phyloP scores from a whole-genome alignment of 345 rosid genomes.

The Cardamine chenopodiifolia region DNA sequence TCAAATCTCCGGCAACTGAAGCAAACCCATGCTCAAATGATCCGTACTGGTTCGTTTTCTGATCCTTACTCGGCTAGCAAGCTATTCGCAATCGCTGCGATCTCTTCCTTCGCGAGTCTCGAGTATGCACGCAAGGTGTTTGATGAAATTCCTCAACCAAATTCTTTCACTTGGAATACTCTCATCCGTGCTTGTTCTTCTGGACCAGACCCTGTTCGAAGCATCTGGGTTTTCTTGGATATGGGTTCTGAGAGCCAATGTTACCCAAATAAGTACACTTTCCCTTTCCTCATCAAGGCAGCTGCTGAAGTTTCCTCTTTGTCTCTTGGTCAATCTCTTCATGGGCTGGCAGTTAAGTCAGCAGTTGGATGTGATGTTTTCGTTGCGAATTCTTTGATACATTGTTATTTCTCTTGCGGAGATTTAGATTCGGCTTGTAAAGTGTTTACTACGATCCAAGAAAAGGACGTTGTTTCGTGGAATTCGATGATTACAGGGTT shows the following conservation, averaged over 20 bases:
- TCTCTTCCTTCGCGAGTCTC: conserved; percentile 52
- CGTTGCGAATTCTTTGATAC: conserved; percentile 60
- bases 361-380: conserved; percentile 52
- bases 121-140: conserved; percentile 72
- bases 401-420: conserved; percentile 61
- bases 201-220: conserved; percentile 53
- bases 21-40: conserved; percentile 67
- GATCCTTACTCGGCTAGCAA: conserved; percentile 60
- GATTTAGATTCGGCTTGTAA: conserved; percentile 60
- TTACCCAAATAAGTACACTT: conserved; percentile 64
- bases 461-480: conserved; percentile 76
- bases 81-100: conserved; percentile 49
- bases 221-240: conserved; percentile 51
- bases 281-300: conserved; percentile 69
- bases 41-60: conserved; percentile 45
- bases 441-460: conserved; percentile 51
- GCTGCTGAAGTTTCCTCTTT: conserved; percentile 47
- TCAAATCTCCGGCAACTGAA: conserved; percentile 46
- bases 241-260: conserved; percentile 52
- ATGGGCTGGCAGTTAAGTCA: conserved; percentile 63
- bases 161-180: conserved; percentile 68
- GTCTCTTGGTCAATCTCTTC: conserved; percentile 54
- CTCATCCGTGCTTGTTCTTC: conserved; percentile 71
- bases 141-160: conserved; percentile 69
- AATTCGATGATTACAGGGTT: conserved; percentile 72